phyloP scores from a whole-genome alignment of 768 basidiomycete genomes.

The Lyophyllum atratum region DNA sequence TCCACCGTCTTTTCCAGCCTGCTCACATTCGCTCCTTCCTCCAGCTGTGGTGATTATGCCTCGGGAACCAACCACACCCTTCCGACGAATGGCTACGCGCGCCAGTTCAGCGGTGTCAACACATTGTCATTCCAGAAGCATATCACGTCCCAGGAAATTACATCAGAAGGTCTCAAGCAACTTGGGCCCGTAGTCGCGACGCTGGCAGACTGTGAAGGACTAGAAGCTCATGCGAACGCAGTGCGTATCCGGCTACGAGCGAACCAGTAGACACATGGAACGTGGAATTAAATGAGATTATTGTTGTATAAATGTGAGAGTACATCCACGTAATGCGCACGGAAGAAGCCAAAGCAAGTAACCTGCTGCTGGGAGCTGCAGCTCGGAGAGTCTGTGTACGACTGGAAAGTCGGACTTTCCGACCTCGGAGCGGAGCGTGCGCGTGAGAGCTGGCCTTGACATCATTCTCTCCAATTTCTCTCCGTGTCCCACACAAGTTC shows the following conservation, averaged over 20 bases:
- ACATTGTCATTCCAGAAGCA: conserved; percentile 98
- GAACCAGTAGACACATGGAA: neutral
- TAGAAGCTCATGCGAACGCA: conserved; percentile 95
- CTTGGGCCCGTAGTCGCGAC: conserved; percentile 89
- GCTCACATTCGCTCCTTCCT: conserved; percentile 3
- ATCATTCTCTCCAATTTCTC: too few relatives aligned
- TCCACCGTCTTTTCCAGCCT: neutral
- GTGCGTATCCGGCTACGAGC: conserved; percentile 76
- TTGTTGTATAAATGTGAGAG: conserved; percentile 7
- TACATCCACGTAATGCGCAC: too few relatives aligned
- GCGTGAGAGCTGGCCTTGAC: too few relatives aligned
- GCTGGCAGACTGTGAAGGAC: conserved; percentile 91
- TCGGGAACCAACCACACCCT: conserved; percentile 99
- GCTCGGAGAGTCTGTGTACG: too few relatives aligned
- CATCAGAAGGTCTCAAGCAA: conserved; percentile 67
- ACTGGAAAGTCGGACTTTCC: too few relatives aligned
- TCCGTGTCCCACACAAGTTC: too few relatives aligned
- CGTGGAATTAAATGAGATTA: neutral
- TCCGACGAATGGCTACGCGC: conserved; percentile 94
- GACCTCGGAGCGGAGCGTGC: too few relatives aligned
- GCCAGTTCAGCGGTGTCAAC: conserved; percentile 98
- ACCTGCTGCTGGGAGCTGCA: too few relatives aligned
- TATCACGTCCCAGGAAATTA: conserved; percentile 95
- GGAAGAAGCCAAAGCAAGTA: too few relatives aligned
- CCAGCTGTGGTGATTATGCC: conserved; percentile 96